Evolutionary conservation across 345 rosid genomes (phyloP), one percentile per base, ranked within the genome.

Genomic region (Moringa oleifera): DNA sequence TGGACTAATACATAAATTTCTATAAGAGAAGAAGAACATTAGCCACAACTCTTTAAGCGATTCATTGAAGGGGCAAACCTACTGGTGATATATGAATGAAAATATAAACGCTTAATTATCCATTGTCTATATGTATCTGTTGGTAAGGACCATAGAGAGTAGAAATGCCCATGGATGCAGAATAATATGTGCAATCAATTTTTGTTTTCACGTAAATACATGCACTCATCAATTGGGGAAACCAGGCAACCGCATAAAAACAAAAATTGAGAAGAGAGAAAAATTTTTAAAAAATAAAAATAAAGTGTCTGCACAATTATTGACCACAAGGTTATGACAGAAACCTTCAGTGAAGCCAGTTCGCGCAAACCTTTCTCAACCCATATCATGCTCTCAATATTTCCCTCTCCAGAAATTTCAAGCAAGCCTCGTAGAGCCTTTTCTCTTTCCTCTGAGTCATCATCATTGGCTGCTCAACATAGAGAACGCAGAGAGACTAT

Each of bases 321-420:
- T 36, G 36, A 23, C 56, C 12, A 50, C 23, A 64, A 68, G 58
- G 63, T 68, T 65, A 59, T 31, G 45, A 53, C 21, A 65, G 58
- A 68, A 47, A 89, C 98, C 98, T 89, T 92, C 15, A 92, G 64
- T 51, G 85, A 72, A 73, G 88, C 89, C 66, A 85, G 70, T 83
- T 93, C 97, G 33, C 83, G 77, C 75, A 93, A 71, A 75, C 98
- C 97, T 78, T 78, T 85, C 87, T 93, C 98, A 0, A 81, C 97
- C 64, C 77, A 57, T 66, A 93, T 74, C 94, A 89, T 80, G 84
- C 87, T 87, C 67, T 93, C 98, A 0, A 90, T 53, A 65, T 68
- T 84, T 59, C 91, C 79, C 36, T 83, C 98, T 53, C 82, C 87
- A 19, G 85, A 79, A 61, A 62, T 69, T 57, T 78, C 87, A 58